Evolutionary conservation across 2,329 filamentous ascomycete species (phyloP).

Genomic region (Annulohypoxylon truncatum): DNA sequence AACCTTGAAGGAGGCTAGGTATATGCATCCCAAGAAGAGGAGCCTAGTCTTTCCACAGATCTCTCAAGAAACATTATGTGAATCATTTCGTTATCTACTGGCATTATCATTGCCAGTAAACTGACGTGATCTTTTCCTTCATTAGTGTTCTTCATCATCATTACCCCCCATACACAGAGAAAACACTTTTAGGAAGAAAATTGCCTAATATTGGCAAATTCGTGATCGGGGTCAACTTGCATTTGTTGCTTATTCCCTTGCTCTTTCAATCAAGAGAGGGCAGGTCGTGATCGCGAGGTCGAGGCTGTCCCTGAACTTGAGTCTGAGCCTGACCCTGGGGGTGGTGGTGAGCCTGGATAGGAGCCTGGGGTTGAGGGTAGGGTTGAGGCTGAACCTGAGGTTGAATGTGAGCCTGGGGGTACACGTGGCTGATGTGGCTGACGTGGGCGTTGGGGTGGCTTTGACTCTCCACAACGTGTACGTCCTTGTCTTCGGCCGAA

Average conservation of each 20-base stretch:
- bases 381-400: background rate
- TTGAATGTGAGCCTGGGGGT: background rate
- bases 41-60: slow-evolving; percentile 35
- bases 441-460: background rate
- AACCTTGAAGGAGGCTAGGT: slow-evolving; percentile 36
- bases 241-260: background rate
- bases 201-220: slow-evolving; percentile 3
- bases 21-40: slow-evolving; percentile 38
- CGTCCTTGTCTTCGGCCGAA: slow-evolving; percentile 45
- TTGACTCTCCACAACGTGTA: slow-evolving; percentile 21
- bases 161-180: background rate
- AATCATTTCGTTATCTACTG: slow-evolving; percentile 18
- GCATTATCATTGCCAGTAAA: slow-evolving; percentile 1
- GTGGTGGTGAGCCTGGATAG: slow-evolving; percentile 11
- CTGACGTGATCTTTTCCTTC: background rate
- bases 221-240: background rate
- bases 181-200: slow-evolving; percentile 11
- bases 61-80: slow-evolving; percentile 36
- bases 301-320: slow-evolving; percentile 6
- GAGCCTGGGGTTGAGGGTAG: background rate
- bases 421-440: background rate
- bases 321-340: background rate
- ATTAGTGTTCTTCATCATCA: slow-evolving; percentile 3
- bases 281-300: slow-evolving; percentile 36
- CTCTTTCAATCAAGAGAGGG: slow-evolving; percentile 44